Evolutionary conservation across 225 moss, liverwort and hornwort genomes (phyloP), one percentile per base, ranked within the genome.

Genomic region (Sphagnum contortum): DNA sequence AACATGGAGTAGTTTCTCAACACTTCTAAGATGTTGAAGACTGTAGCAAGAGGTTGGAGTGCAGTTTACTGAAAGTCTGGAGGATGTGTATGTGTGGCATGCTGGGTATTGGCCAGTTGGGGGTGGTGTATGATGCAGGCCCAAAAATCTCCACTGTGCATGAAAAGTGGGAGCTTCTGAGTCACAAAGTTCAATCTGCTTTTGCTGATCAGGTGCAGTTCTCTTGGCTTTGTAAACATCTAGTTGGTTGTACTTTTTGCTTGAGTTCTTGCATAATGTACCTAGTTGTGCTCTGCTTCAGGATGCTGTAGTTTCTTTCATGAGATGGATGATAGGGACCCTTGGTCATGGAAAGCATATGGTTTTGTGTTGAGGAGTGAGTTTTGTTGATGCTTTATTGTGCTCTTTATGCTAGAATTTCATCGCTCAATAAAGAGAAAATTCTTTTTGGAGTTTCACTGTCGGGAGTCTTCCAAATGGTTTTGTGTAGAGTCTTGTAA

Each of bases 201-300:
- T 93, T 99, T 76, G 66, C 90, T 5, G 98, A 89, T 72, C 93
- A 91, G 91, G 98, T 99, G 57, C 62, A 48, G 57, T 59, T 45
- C 56, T 62, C 12, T 13, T 54, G 8, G 9, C 45, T 47, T 11
- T 6, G 50, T 51, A 29, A 8, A 44, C 12, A 50, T 12, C 12
- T 6, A 58, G 12, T 1, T 58, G 58, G 44, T 6, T 6, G 58
- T 13, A 58, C 6, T 44, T 29, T 29, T 29, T 29, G 29, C 29
- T 29, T 29, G 29, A 29, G 29, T 29, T 29, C 29, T 29, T 29
- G 29, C 29, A 29, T 29, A 29, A 29, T 29, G 29, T 29, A 29
- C 29, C 29, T 29, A 29, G 29, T 29, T 29, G 29, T 29, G 29
- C 29, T 29, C 29, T 29, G 29, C 29, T 29, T 29, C 29, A 29